phyloP scores from a whole-genome alignment of 2,329 filamentous ascomycete genomes.

The Stemphylium beticola region DNA sequence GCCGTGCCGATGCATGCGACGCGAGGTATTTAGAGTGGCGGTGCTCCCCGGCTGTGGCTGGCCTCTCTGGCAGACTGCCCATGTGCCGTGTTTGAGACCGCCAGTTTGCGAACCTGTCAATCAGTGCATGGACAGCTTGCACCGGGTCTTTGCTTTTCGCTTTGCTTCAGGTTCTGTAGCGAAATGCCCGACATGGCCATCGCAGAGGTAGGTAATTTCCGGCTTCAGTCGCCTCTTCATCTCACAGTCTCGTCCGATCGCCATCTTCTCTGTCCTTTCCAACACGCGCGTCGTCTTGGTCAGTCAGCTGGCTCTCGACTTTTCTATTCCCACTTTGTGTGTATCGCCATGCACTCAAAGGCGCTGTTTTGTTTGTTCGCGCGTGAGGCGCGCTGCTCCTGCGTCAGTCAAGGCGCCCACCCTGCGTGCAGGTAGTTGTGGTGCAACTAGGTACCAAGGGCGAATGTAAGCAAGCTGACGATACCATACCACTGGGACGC shows the following conservation, averaged over 20 bases:
- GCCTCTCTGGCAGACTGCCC: not conserved
- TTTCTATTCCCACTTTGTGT: not conserved
- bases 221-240: slow-evolving; percentile 1
- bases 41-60: not conserved
- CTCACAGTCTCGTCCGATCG: not conserved
- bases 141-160: not conserved
- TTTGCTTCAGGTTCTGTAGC: slow-evolving; percentile 3
- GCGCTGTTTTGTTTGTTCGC: slow-evolving; percentile 3
- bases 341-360: not conserved
- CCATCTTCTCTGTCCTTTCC: not conserved
- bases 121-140: not conserved
- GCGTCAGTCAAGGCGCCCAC: not conserved
- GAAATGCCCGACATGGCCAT: not conserved
- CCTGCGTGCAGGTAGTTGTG: not conserved
- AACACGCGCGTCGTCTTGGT: slow-evolving; percentile 1
- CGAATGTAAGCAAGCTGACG: not conserved
- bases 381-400: not conserved
- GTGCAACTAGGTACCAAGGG: not conserved
- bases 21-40: not conserved
- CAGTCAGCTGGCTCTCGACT: not conserved
- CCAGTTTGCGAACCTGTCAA: no score
- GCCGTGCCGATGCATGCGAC: slow-evolving; percentile 10
- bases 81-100: not conserved
- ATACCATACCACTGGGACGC: not conserved
- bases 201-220: not conserved